phyloP scores from a whole-genome alignment of 345 rosid genomes.

The Gossypium sturtianum region DNA sequence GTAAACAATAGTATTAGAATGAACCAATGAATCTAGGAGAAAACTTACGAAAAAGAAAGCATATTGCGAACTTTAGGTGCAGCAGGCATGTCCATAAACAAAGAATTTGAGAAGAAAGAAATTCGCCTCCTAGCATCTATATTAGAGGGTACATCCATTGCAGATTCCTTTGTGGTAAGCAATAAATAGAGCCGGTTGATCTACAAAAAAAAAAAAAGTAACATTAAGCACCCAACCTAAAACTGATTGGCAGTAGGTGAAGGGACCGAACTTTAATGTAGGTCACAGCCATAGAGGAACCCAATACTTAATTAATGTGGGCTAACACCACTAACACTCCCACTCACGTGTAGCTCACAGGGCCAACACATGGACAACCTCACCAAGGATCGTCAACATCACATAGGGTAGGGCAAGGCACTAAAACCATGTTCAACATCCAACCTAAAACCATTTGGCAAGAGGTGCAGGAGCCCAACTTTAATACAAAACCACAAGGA shows the following conservation, averaged over 20 bases:
- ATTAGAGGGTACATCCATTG: constrained; percentile 99
- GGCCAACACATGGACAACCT: background rate
- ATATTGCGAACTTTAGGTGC: constrained; percentile 99
- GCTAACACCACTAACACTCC: background rate
- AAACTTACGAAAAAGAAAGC: constrained; percentile 98
- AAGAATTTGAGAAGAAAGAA: constrained; percentile 95
- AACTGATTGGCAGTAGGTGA: background rate
- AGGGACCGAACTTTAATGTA: background rate
- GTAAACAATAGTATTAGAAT: background rate
- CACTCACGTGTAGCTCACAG: background rate
- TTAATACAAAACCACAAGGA: background rate
- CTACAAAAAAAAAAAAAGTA: constrained; percentile 26
- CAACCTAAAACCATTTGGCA: background rate
- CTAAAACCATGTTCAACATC: background rate
- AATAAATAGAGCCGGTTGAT: constrained; percentile 67
- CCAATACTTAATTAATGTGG: background rate
- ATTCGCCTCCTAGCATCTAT: constrained; percentile 96
- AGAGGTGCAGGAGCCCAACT: background rate
- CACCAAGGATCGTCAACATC: background rate
- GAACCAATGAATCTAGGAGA: constrained; percentile 4
- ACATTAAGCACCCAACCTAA: background rate
- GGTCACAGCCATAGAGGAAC: background rate
- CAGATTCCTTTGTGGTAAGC: constrained; percentile 97
- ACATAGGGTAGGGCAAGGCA: background rate
- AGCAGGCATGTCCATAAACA: constrained; percentile 94